phyloP scores from a whole-genome alignment of 192 early-diverging fungal genomes.

The Cladochytrium replicatum region DNA sequence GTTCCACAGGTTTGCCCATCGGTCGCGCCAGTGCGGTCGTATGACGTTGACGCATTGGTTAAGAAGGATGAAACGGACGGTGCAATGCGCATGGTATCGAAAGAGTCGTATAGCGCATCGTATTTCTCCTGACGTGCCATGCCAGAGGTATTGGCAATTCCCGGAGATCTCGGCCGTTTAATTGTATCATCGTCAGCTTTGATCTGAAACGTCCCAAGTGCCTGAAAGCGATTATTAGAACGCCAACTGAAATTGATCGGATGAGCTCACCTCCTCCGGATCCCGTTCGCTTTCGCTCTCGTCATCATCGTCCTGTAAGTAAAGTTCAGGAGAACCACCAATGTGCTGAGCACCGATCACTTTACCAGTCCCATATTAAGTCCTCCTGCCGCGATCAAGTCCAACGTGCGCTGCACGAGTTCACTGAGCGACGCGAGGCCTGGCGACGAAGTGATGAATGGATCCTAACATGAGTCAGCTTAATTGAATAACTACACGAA shows the following conservation, averaged over 20 bases:
- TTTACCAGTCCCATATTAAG: slow-evolving; percentile 12
- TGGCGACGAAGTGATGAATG: too few species aligned
- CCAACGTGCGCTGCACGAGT: slow-evolving; percentile 9
- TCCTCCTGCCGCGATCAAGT: slow-evolving; percentile 20
- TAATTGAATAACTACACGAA: too few species aligned
- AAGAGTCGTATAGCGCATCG: too few species aligned
- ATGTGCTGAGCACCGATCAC: too few species aligned
- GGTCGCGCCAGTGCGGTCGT: too few species aligned
- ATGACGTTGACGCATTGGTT: too few species aligned
- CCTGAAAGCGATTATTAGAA: background rate
- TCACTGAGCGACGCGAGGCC: slow-evolving; percentile 10
- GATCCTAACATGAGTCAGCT: too few species aligned
- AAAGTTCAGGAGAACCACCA: too few species aligned
- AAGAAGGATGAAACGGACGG: too few species aligned
- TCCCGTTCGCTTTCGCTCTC: slow-evolving; percentile 9
- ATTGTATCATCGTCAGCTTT: slow-evolving; percentile 2
- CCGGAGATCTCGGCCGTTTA: slow-evolving; percentile 1
- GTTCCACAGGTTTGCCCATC: slow-evolving; percentile 1
- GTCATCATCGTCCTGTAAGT: slow-evolving; percentile 11
- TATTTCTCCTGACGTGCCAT: too few species aligned
- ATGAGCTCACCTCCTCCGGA: slow-evolving; percentile 7
- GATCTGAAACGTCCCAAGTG: background rate
- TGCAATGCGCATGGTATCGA: too few species aligned
- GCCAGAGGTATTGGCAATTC: too few species aligned
- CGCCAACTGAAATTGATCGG: background rate